Conservation (phyloP, 2,329 filamentous ascomycete genomes). For the Ascochyta rabiei region DNA sequence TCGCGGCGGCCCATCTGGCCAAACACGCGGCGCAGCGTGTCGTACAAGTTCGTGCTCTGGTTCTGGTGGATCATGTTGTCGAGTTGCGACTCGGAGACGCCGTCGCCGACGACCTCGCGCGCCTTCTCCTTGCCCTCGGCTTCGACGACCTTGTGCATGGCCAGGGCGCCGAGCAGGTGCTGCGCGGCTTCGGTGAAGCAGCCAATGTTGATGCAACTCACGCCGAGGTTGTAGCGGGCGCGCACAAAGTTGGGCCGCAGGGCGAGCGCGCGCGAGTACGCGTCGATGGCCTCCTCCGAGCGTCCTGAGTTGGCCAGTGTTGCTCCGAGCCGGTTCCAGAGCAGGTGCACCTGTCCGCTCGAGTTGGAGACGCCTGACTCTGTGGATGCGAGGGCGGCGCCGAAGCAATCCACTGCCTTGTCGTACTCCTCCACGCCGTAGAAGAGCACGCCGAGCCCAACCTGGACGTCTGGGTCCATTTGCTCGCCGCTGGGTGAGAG, state of each 20-base stretch:
- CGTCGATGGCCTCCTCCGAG: constrained; percentile 93
- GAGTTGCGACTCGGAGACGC: constrained; percentile 72
- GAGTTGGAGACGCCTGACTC: constrained; percentile 85
- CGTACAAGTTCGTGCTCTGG: constrained; percentile 94
- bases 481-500: constrained; percentile 89
- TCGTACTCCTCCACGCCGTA: constrained; percentile 98
- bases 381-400: constrained; percentile 82
- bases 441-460: constrained; percentile 94
- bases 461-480: constrained; percentile 98
- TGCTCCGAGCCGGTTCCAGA: constrained; percentile 96
- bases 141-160: constrained; percentile 95
- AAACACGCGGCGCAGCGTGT: constrained; percentile 93
- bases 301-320: constrained; percentile 94
- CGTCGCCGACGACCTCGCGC: constrained; percentile 72
- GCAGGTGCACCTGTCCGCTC: constrained; percentile 83
- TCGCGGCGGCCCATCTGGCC: constrained; percentile 92
- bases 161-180: constrained; percentile 87
- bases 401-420: constrained; percentile 98
- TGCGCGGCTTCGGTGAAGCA: constrained; percentile 92
- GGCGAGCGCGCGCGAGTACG: constrained; percentile 89
- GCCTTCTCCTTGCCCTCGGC: constrained; percentile 82
- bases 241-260: constrained; percentile 96
- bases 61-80: constrained; percentile 93
- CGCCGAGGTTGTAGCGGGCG: constrained; percentile 94
- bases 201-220: constrained; percentile 96